These are phyloP conservation scores for Trametes cingulata DNA, from an alignment of 768 basidiomycete species.

Conservation along the genomic window DNA sequence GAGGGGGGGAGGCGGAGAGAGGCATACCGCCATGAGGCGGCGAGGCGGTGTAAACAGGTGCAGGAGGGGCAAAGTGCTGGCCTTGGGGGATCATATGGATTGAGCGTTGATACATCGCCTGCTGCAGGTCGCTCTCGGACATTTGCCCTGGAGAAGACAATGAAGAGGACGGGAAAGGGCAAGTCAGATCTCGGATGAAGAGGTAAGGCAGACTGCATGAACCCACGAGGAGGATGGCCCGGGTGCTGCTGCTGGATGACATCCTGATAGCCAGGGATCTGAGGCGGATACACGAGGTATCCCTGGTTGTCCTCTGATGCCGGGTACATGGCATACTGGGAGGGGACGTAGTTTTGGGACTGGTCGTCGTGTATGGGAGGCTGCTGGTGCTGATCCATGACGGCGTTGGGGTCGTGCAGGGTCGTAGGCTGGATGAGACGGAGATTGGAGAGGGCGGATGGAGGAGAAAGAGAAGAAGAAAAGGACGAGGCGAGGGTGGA, in stretches of 20 bases:
- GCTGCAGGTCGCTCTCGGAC: conserved; percentile 66
- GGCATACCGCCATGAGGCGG: conserved; percentile 68
- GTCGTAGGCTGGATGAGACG: conserved; percentile 26
- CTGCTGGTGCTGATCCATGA: conserved; percentile 27
- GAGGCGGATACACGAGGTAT: conserved; percentile 40
- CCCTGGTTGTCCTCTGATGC: conserved; percentile 35
- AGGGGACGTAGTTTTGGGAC: conserved; percentile 30
- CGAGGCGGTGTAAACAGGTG: conserved; percentile 55
- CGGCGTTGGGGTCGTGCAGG: conserved; percentile 23
- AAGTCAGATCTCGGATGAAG: conserved; percentile 61
- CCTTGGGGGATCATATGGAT: conserved; percentile 61
- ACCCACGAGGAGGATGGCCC: conserved; percentile 75
- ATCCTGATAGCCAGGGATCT: conserved; percentile 56
- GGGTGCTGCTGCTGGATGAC: conserved; percentile 42
- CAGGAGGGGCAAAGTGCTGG: conserved; percentile 49
- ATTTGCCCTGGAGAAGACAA: conserved; percentile 61
- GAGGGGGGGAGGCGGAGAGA: conserved; percentile 59
- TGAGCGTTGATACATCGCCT: conserved; percentile 57
- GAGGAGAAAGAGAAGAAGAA: conserved; percentile 37
- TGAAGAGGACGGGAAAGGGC: conserved; percentile 32
- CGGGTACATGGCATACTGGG: conserved; percentile 37
- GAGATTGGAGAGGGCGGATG: conserved; percentile 25
- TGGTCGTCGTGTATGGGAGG: conserved; percentile 35
- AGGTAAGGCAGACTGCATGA: conserved; percentile 36
- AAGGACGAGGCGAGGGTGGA: conserved; percentile 27